These are phyloP conservation scores for Omphalotus olearius DNA, from an alignment of 1,284 basidiomycete genomes.

Conservation along the genomic window DNA sequence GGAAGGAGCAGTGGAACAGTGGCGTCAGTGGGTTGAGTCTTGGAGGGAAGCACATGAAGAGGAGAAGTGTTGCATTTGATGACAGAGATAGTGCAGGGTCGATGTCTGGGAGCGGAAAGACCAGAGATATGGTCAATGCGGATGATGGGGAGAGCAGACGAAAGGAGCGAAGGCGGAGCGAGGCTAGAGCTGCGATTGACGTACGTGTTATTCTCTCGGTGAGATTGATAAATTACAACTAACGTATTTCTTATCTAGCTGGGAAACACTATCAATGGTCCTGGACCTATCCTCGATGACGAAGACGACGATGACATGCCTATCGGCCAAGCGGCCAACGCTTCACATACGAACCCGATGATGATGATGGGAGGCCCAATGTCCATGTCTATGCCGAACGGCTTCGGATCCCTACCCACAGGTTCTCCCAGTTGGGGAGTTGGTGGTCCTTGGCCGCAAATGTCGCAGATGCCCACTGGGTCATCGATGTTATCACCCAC, in stretches of 20 bases:
- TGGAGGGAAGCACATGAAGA: slow-evolving; percentile 36
- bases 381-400: slow-evolving; percentile 21
- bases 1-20: slow-evolving; percentile 22
- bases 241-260: slow-evolving; percentile 39
- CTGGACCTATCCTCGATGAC: slow-evolving; percentile 57
- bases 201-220: slow-evolving; percentile 32
- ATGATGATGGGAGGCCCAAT: slow-evolving; percentile 42
- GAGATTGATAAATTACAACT: too few relatives aligned
- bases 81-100: slow-evolving; percentile 27
- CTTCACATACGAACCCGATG: slow-evolving; percentile 34
- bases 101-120: slow-evolving; percentile 19
- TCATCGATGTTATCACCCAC: slow-evolving; percentile 33
- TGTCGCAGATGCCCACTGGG: slow-evolving; percentile 20
- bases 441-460: slow-evolving; percentile 12
- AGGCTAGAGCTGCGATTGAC: slow-evolving; percentile 78
- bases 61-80: slow-evolving; percentile 60
- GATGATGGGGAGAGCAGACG: slow-evolving; percentile 46
- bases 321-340: slow-evolving; percentile 31
- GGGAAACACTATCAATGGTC: slow-evolving; percentile 76
- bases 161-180: slow-evolving; percentile 64
- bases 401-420: slow-evolving; percentile 12
- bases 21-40: slow-evolving; percentile 30
- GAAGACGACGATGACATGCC: slow-evolving; percentile 42
- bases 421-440: slow-evolving; percentile 16
- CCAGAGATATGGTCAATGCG: slow-evolving; percentile 27